Evolutionary conservation across 768 basidiomycete genomes (phyloP).

Genomic region (Auricularia auricula-judae): DNA sequence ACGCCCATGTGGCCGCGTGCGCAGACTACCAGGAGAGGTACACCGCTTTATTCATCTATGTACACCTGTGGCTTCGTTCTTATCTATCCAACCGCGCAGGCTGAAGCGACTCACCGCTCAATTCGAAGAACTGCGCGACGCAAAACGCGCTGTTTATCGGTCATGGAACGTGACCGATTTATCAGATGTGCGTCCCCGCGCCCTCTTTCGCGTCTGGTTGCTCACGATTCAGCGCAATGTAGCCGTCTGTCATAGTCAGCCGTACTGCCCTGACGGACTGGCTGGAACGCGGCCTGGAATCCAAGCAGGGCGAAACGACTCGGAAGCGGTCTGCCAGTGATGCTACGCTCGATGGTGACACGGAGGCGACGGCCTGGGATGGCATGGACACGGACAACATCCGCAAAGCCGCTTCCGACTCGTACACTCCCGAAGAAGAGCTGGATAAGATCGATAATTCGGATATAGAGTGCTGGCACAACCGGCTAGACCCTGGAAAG

Average conservation of each 20-base stretch:
- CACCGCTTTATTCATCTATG: slow-evolving; percentile 4
- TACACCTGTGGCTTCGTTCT: slow-evolving; percentile 7
- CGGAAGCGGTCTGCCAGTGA: not conserved
- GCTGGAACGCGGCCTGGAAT: slow-evolving; percentile 31
- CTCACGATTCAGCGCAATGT: not conserved
- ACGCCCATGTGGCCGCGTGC: slow-evolving; percentile 42
- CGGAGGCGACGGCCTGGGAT: not conserved
- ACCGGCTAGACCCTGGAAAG: slow-evolving; percentile 47
- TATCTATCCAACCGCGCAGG: slow-evolving; percentile 28
- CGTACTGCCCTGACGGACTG: slow-evolving; percentile 50
- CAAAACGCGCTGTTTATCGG: slow-evolving; percentile 49
- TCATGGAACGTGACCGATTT: slow-evolving; percentile 44
- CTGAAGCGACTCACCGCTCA: slow-evolving; percentile 18
- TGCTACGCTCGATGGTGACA: not conserved
- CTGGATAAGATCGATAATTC: slow-evolving; percentile 15
- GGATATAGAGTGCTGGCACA: slow-evolving; percentile 55
- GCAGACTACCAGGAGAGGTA: slow-evolving; percentile 37
- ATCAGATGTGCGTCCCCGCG: slow-evolving; percentile 31
- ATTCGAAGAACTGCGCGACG: slow-evolving; percentile 41
- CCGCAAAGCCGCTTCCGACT: slow-evolving; percentile 5
- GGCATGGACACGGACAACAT: not conserved
- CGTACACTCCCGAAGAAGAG: not conserved
- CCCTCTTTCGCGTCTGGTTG: not conserved
- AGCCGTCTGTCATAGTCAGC: slow-evolving; percentile 52
- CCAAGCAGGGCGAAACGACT: not conserved